Evolutionary conservation across 352 stramenopile species (phyloP).

Genomic region (Globisporangium solare): DNA sequence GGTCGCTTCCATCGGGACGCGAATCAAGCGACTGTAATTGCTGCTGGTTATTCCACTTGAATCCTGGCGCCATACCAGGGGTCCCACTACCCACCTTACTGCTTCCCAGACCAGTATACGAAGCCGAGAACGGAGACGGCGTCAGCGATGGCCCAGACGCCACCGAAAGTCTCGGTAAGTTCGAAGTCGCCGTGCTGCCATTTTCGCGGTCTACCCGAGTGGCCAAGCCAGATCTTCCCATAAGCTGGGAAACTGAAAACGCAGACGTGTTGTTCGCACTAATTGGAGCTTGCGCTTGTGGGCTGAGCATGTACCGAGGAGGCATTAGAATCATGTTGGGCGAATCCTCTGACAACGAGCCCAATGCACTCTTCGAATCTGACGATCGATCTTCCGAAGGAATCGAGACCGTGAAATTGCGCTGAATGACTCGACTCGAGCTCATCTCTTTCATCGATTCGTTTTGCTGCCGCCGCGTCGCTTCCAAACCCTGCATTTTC

Average conservation of each 20-base stretch:
- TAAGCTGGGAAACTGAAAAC: constrained; percentile 3
- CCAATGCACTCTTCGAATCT: constrained; percentile 1
- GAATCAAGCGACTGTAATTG: constrained; percentile 4
- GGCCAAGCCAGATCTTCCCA: neutral
- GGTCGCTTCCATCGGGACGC: constrained; percentile 18
- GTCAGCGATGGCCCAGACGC: constrained; percentile 18
- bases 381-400: constrained; percentile 8
- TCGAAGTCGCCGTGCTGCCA: constrained; percentile 19
- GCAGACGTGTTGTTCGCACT: constrained; percentile 6
- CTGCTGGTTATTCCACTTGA: constrained; percentile 16
- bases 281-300: constrained; percentile 6
- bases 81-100: neutral
- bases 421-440: constrained; percentile 15
- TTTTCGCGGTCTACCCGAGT: neutral
- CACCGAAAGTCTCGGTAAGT: constrained; percentile 22
- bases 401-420: constrained; percentile 20
- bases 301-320: constrained; percentile 23
- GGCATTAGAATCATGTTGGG: constrained; percentile 26
- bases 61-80: constrained; percentile 4
- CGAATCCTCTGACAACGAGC: constrained; percentile 11
- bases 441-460: neutral
- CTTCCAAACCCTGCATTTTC: constrained; percentile 6
- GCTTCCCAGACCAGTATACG: constrained; percentile 8
- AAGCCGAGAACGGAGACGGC: constrained; percentile 18
- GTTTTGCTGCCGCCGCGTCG: constrained; percentile 2